Evolutionary conservation across 1,139 yeast species (phyloP), one percentile per base, ranked within the genome.

Genomic region (Taphrina deformans): DNA sequence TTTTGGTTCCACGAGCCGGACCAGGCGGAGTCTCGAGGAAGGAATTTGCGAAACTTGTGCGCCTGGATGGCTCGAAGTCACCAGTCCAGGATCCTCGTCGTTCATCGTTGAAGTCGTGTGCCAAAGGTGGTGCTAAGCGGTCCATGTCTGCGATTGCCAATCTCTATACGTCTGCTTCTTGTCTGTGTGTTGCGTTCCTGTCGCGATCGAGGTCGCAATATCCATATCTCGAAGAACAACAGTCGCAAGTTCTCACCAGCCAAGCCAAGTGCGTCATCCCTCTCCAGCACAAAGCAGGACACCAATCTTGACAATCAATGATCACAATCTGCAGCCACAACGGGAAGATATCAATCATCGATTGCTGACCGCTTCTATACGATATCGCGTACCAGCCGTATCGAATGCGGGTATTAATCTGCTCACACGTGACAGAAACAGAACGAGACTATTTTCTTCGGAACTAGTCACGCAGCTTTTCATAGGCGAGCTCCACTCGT

Each of bases 71-170:
- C 10, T 35, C 58, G 35, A 53, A 53, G 2, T 53, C 58, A 9
- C 58, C 58, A 5, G 58, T 38, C 58, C 58, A 53, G 1, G 58
- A 53, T 21, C 58, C 58, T 24, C 58, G 10, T 14, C 58, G 45
- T 16, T 53, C 58, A 21, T 53, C 58, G 23, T 38, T 38, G 35
- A 27, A 27, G 16, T 26, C 53, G 9, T 48, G 53, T 16, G 53
- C 35, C 21, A 48, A 48, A 6, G 53, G 53, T 14, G 53, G 53
- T 26, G 53, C 53, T 48, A 48, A 48, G n/a, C 35, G 53, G 14
- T 48, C 53, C 53, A 48, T 48, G 35, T 44, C n/a, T 3, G 6
- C 6, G 16, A n/a, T 38, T 10, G 41, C n/a, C n/a, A n/a, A n/a
- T n/a, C n/a, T n/a, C n/a, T n/a, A n/a, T n/a, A n/a, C n/a, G n/a